phyloP scores from a whole-genome alignment of 768 basidiomycete species.

The Leccinum obscurum region DNA sequence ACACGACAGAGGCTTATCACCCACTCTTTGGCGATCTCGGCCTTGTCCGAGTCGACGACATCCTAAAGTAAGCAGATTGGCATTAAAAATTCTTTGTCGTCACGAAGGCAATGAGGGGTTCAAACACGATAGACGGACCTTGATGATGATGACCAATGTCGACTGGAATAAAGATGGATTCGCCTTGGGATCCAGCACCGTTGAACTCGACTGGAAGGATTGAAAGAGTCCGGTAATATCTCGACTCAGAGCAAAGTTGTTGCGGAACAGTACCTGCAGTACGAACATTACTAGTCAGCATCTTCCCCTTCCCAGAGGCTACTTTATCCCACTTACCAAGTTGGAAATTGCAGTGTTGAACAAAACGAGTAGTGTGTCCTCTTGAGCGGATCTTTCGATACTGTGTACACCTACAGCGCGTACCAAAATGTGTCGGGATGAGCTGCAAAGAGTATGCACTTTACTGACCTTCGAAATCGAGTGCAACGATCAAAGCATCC shows the following conservation, averaged over 20 bases:
- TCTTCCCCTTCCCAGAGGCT: too few species aligned
- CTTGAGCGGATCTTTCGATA: constrained; percentile 62
- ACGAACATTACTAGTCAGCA: neutral
- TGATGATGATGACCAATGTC: constrained; percentile 61
- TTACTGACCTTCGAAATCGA: constrained; percentile 60
- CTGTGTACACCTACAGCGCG: constrained; percentile 50
- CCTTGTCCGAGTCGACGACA: constrained; percentile 60
- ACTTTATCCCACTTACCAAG: constrained; percentile 45
- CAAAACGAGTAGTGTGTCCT: constrained; percentile 60
- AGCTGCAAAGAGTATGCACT: neutral
- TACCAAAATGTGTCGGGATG: neutral
- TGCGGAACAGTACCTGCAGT: constrained; percentile 58
- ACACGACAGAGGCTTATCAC: constrained; percentile 7
- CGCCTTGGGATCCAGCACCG: constrained; percentile 55
- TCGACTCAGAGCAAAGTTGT: constrained; percentile 62
- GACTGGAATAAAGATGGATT: constrained; percentile 63
- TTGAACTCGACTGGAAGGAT: constrained; percentile 60
- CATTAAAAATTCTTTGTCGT: neutral
- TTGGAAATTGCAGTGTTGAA: constrained; percentile 70
- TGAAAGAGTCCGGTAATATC: constrained; percentile 63
- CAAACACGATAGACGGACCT: constrained; percentile 34
- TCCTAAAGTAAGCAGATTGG: constrained; percentile 40
- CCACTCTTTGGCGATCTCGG: constrained; percentile 59
- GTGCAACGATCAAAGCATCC: constrained; percentile 52
- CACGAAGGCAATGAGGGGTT: neutral